These are phyloP conservation scores for Sporisorium iseilematis-ciliati DNA, from an alignment of 1,284 basidiomycete genomes.

Conservation along the genomic window DNA sequence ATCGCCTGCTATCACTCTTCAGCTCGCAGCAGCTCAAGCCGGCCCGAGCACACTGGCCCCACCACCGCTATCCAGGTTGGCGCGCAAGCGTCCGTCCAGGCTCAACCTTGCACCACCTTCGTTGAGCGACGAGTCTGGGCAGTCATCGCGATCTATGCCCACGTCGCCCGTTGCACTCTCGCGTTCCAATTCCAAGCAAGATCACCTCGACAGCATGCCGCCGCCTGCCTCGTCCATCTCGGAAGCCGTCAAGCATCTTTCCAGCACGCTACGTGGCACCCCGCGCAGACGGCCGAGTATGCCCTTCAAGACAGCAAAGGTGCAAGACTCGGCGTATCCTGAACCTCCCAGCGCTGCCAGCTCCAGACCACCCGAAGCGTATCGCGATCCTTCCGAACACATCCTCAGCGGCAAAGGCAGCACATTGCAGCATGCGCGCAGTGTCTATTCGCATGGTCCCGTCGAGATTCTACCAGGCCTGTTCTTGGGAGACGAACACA, in stretches of 20 bases:
- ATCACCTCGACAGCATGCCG: slow-evolving; percentile 10
- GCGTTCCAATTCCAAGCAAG: slow-evolving; percentile 25
- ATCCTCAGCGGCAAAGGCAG: slow-evolving; percentile 64
- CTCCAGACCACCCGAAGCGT: slow-evolving; percentile 56
- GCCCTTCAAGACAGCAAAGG: slow-evolving; percentile 43
- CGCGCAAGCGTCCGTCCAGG: slow-evolving; percentile 48
- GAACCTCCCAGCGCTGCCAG: slow-evolving; percentile 34
- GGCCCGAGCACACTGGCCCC: slow-evolving; percentile 20
- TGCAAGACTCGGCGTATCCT: slow-evolving; percentile 11
- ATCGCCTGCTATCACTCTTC: slow-evolving; percentile 11
- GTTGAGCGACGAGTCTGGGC: slow-evolving; percentile 19
- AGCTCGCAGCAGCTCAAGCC: slow-evolving; percentile 10
- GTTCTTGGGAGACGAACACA: slow-evolving; percentile 94
- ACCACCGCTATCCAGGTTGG: slow-evolving; percentile 18
- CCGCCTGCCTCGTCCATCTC: slow-evolving; percentile 20
- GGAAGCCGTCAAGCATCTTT: slow-evolving; percentile 53
- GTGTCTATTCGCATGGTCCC: slow-evolving; percentile 82
- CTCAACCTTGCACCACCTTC: slow-evolving; percentile 44
- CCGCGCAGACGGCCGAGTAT: slow-evolving; percentile 60
- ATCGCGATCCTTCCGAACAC: slow-evolving; percentile 63
- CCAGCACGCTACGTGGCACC: slow-evolving; percentile 63
- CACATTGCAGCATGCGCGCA: slow-evolving; percentile 63
- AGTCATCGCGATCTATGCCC: slow-evolving; percentile 53
- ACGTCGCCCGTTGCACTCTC: slow-evolving; percentile 37
- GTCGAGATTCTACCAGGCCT: slow-evolving; percentile 88